Evolutionary conservation across 192 early-diverging fungal species (phyloP), one percentile per base, ranked within the genome.

Genomic region (Coemansia sp.): DNA sequence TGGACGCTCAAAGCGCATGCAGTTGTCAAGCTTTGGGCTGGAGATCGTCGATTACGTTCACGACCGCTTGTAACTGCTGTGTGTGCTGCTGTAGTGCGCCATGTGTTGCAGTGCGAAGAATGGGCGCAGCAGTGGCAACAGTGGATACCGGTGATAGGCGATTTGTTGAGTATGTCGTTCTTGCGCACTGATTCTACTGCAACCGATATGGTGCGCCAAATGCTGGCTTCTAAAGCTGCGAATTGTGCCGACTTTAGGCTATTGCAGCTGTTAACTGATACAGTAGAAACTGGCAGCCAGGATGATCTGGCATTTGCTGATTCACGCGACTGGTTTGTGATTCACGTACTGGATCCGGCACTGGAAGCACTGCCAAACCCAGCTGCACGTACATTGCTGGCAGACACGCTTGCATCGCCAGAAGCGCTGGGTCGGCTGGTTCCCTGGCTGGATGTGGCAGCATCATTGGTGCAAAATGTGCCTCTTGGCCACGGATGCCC

Each of bases 361-460:
- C 20, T 76, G 10, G 61, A 58, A 2, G 3, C 26, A 8, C 2
- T 66, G 31, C 58, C 1, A 56, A 55, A 6, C 52, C 36, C n/a
- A 26, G 48, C 34, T 3, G 56, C 66, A 12, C 62, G 54, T 5
- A 40, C 28, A 10, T 40, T 76, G 10, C 23, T 76, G 32, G 54
- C 49, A 5, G 66, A 56, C 8, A 21, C 67, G 10, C 54, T 76
- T 2, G 60, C 55, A 20, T 62, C 67, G 23, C 58, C 59, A 1
- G 63, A 56, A 28, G 32, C n/a, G 12, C 34, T 69, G 56, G 64
- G 62, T 39, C 42, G 26, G 16, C 21, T 50, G 21, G 58, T 76
- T 11, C 67, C 73, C 6, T 76, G 73, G 73, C 46, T 70, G 4
- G 73, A 76, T 26, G 36, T 76, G 28, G 73, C 58, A 12, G 65